Percentiles rank a stretch among this genome's conserved stretches.
These are phyloP conservation scores for Asterella californica DNA, from an alignment of 225 moss, liverwort and hornwort species.

Conservation along the genomic window DNA sequence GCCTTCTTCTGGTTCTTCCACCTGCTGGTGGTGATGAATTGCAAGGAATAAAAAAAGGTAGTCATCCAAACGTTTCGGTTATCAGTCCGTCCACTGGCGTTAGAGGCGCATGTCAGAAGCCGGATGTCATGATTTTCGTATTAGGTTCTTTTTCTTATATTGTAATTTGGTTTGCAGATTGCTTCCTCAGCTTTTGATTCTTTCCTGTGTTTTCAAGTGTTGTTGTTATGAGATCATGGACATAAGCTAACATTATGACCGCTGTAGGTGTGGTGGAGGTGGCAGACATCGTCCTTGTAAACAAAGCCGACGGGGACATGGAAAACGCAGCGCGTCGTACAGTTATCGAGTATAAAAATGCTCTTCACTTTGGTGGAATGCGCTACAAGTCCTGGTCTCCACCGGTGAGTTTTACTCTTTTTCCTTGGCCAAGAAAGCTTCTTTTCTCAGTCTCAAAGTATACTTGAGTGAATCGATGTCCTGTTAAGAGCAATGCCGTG, in stretches of 20 bases:
- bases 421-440: not conserved
- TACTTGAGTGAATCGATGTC: not conserved
- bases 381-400: slow-evolving; percentile 36
- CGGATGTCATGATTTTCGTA: not conserved
- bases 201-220: not conserved
- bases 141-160: no score
- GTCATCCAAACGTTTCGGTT: not conserved
- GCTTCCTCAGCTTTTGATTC: not conserved
- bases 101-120: not conserved
- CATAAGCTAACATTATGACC: not conserved
- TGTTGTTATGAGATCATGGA: not conserved
- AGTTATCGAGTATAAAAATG: slow-evolving; percentile 35
- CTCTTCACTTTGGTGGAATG: slow-evolving; percentile 29
- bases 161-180: not conserved
- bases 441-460: not conserved
- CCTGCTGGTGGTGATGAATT: slow-evolving; percentile 45
- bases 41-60: slow-evolving; percentile 41
- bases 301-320: slow-evolving; percentile 43
- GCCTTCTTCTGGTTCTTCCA: slow-evolving; percentile 35
- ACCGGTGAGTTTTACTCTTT: slow-evolving; percentile 4
- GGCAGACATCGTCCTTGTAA: slow-evolving; percentile 36
- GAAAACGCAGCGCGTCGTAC: slow-evolving; percentile 30
- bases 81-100: no score
- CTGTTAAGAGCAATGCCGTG: not conserved
- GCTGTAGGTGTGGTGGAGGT: slow-evolving; percentile 35